Percentiles rank a stretch among this genome's conserved stretches.
Conservation (phyloP, 2,329 filamentous ascomycete species). For the Penicillium sp. region DNA sequence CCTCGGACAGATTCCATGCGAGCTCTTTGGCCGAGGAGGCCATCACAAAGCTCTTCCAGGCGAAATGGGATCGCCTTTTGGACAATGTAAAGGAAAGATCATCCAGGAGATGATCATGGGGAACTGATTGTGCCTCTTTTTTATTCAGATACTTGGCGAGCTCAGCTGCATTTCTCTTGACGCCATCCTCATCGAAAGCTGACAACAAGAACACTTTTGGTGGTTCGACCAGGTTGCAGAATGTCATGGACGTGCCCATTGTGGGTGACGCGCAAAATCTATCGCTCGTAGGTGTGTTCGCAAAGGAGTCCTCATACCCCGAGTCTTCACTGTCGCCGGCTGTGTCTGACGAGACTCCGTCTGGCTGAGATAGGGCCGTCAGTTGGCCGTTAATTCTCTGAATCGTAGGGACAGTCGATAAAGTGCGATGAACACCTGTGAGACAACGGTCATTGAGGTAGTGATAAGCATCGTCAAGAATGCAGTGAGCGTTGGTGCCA, state of each 20-base stretch:
- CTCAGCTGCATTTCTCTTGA: slow-evolving; percentile 19
- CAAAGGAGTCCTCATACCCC: slow-evolving; percentile 1
- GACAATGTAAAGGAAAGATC: slow-evolving; percentile 26
- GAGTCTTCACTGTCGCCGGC: slow-evolving; percentile 14
- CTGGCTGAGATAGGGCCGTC: background rate
- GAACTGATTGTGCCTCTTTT: background rate
- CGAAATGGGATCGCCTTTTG: slow-evolving; percentile 14
- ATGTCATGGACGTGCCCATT: background rate
- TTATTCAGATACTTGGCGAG: slow-evolving; percentile 16
- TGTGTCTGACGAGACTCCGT: background rate
- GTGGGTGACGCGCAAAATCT: slow-evolving; percentile 5
- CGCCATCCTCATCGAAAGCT: slow-evolving; percentile 26
- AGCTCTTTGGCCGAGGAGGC: slow-evolving; percentile 16
- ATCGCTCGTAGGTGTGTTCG: slow-evolving; percentile 16
- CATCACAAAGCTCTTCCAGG: slow-evolving; percentile 19
- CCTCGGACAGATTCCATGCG: slow-evolving; percentile 15
- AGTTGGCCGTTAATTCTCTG: background rate
- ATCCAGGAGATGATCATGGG: slow-evolving; percentile 14
- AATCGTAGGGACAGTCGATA: background rate
- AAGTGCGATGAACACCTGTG: slow-evolving; percentile 12
- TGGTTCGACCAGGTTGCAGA: background rate
- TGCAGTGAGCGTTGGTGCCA: slow-evolving; percentile 34
- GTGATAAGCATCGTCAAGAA: slow-evolving; percentile 32
- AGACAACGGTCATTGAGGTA: slow-evolving; percentile 17
- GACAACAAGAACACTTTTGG: slow-evolving; percentile 18